A percentile compares a stretch with the other conserved stretches of the same genome.
Conservation (phyloP, 2,329 filamentous ascomycete genomes). For the Fusarium sp. region DNA sequence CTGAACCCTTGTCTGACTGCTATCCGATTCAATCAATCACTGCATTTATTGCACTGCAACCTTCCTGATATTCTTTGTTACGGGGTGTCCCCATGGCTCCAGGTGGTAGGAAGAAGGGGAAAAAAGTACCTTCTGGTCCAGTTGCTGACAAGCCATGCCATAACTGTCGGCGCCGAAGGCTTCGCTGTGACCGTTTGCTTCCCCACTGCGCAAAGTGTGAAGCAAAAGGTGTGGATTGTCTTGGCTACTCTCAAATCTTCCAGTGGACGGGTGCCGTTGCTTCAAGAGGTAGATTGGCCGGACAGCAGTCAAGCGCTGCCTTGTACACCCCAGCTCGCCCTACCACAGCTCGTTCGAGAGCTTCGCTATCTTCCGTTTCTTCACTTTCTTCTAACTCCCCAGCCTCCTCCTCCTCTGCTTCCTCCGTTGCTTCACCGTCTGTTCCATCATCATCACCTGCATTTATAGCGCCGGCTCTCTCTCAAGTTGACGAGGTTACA, state of each 20-base stretch:
- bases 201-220: slow-evolving; percentile 65
- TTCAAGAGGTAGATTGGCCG: slow-evolving; percentile 57
- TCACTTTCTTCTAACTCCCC: slow-evolving; percentile 38
- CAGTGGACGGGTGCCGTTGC: slow-evolving; percentile 63
- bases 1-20: slow-evolving; percentile 20
- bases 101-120: slow-evolving; percentile 37
- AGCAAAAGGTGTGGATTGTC: slow-evolving; percentile 61
- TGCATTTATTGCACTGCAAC: slow-evolving; percentile 14
- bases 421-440: slow-evolving; percentile 32
- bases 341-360: slow-evolving; percentile 32
- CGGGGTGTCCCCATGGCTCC: slow-evolving; percentile 41
- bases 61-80: slow-evolving; percentile 7
- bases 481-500: slow-evolving; percentile 32
- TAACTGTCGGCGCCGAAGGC: slow-evolving; percentile 65
- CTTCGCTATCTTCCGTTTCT: slow-evolving; percentile 34
- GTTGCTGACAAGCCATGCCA: slow-evolving; percentile 58
- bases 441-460: slow-evolving; percentile 31
- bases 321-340: slow-evolving; percentile 38
- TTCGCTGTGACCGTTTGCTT: slow-evolving; percentile 64
- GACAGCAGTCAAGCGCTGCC: slow-evolving; percentile 53
- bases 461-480: slow-evolving; percentile 25
- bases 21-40: neutral
- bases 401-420: slow-evolving; percentile 24
- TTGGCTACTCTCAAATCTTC: slow-evolving; percentile 65
- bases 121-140: slow-evolving; percentile 44